A percentile compares a stretch with the other conserved stretches of the same genome.
Evolutionary conservation across 257 asterid genomes (phyloP).

Genomic region (Solanum sparsipilum): DNA sequence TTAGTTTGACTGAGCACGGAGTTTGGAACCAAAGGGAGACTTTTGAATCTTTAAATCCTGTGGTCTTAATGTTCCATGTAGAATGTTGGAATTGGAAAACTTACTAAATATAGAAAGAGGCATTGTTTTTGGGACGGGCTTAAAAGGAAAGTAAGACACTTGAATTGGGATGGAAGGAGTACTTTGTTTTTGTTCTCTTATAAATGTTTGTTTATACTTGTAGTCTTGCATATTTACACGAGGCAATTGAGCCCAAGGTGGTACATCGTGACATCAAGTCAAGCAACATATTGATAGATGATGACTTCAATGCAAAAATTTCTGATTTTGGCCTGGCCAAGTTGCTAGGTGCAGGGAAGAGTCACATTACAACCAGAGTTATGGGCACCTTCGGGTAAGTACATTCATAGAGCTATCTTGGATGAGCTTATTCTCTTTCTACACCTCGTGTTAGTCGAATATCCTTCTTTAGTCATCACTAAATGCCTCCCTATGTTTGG

Average conservation of each 20-base stretch:
- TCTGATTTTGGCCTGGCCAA: constrained; percentile 93
- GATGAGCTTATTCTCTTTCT: background rate
- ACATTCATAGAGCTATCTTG: background rate
- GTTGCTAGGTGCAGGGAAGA: constrained; percentile 71
- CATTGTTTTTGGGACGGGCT: rapidly evolving
- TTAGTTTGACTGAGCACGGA: background rate
- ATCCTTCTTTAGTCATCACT: background rate
- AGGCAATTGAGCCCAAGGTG: constrained; percentile 81
- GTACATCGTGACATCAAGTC: constrained; percentile 82
- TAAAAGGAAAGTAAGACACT: background rate
- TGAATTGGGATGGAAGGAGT: background rate
- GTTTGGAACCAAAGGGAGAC: background rate
- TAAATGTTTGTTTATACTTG: background rate
- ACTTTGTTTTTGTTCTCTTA: background rate
- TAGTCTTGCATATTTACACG: constrained; percentile 80
- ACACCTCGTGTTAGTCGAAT: background rate
- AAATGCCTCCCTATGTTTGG: background rate
- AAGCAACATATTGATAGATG: constrained; percentile 74
- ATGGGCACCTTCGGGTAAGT: constrained; percentile 94
- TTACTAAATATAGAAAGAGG: background rate
- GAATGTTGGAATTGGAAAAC: background rate
- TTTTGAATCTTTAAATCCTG: background rate
- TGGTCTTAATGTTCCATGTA: background rate
- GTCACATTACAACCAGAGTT: constrained; percentile 77
- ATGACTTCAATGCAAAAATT: constrained; percentile 67